Evolutionary conservation across 2,329 filamentous ascomycete genomes (phyloP).

Genomic region (Zymoseptoria passerinii): DNA sequence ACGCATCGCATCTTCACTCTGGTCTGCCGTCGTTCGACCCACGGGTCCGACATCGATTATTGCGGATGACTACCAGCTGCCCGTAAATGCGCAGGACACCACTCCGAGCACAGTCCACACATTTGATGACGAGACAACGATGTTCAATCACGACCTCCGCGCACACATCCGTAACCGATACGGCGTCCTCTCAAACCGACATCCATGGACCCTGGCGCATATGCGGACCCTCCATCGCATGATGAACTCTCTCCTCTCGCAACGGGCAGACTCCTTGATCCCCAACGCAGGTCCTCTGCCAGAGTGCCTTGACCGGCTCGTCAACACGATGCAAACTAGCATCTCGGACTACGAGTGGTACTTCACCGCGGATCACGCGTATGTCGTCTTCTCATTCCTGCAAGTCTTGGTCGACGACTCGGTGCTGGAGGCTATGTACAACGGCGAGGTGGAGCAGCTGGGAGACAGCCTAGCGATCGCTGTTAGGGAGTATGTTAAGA

Average conservation of each 20-base stretch:
- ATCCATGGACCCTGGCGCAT: constrained; percentile 30
- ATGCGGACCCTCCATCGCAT: constrained; percentile 32
- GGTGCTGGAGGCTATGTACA: constrained; percentile 18
- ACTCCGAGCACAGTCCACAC: not conserved
- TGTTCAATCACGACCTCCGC: constrained; percentile 17
- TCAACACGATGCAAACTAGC: constrained; percentile 11
- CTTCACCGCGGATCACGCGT: constrained; percentile 22
- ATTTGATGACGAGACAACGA: constrained; percentile 6
- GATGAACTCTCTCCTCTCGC: constrained; percentile 25
- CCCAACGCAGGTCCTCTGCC: constrained; percentile 20
- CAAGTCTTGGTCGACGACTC: constrained; percentile 21
- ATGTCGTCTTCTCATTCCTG: constrained; percentile 26
- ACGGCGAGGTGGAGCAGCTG: constrained; percentile 24
- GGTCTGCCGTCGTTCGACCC: constrained; percentile 22
- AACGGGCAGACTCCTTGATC: constrained; percentile 24
- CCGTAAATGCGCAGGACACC: not conserved
- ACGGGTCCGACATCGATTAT: constrained; percentile 9
- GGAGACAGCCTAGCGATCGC: constrained; percentile 20
- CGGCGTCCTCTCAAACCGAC: constrained; percentile 24
- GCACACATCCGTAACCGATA: constrained; percentile 27
- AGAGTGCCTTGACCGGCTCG: constrained; percentile 8
- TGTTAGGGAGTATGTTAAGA: constrained; percentile 17
- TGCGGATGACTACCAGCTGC: not conserved
- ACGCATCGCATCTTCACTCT: constrained; percentile 22
- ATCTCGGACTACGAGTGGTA: constrained; percentile 16